Base-by-base conservation (phyloP, 805 yeast genomes). In the Wickerhamiella azyma region DNA sequence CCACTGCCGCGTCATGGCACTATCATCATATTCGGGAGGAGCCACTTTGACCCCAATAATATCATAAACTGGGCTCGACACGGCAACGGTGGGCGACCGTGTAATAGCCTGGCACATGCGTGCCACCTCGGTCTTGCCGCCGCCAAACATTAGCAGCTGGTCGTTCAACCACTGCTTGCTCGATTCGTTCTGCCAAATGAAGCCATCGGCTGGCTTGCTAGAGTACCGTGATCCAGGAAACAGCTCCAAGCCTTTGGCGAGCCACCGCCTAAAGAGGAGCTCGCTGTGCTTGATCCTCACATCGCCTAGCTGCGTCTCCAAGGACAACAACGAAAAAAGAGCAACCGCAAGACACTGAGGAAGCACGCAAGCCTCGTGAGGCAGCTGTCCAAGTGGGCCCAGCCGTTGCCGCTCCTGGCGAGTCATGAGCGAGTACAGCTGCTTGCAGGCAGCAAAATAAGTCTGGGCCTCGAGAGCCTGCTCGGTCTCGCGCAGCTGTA, bases 371-470 rank as follows among this genome's bases (percentile, higher is more conserved):
- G 13, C 35, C 7, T 26, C 32, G n/a, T 13, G 7, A 3, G 35
- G 19, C 16, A 39, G 2, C n/a, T 26, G n/a, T 7, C 24, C 42
- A n/a, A 39, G 42, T 16, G 19, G 33, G 4, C 42, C 42, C 10
- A 39, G 42, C 13, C 13, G 18, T 26, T 2, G 13, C 18, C 18
- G 26, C 18, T 39, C 35, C 10, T 28, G 16, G 13, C 17, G 17
- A 9, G 35, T 39, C 42, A 39, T 39, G 9, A n/a, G 9, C 14
- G 14, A 11, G 17, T 39, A 39, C 14, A 39, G 42, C 26, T 19
- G 35, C 26, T 39, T 39, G 42, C 42, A 39, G 11, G 32, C 42
- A 7, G 42, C 42, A 24, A 39, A 39, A 39, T 39, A 39, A 2
- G 42, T 26, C 24, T 29, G 42, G 5, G 42, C 42, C 17, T 39